Percentiles rank a stretch among this genome's conserved stretches.
Conservation (phyloP, 2,329 filamentous ascomycete species). For the Colletotrichum australisinense region DNA sequence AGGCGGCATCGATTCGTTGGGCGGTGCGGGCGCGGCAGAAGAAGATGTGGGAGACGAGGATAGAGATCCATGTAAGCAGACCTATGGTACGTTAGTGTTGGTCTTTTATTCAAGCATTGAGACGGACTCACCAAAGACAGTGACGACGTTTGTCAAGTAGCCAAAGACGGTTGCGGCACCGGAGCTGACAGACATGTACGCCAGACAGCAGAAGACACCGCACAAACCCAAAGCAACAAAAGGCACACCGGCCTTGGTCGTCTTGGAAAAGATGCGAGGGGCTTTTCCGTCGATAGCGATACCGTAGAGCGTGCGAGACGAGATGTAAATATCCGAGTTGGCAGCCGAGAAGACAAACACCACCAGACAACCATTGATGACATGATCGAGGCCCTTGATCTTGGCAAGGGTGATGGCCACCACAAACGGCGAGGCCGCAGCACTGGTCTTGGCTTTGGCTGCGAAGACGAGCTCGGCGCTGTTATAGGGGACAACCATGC, state of each 20-base stretch:
- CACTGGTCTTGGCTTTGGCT: conserved; percentile 49
- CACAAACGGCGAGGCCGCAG: conserved; percentile 35
- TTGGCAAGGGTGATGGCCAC: conserved; percentile 25
- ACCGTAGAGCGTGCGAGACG: conserved; percentile 53
- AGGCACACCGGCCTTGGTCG: conserved; percentile 52
- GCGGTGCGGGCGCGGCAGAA: conserved; percentile 50
- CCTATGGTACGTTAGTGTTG: neutral
- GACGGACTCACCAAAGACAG: conserved; percentile 10
- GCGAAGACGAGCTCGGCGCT: conserved; percentile 54
- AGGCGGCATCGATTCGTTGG: conserved; percentile 46
- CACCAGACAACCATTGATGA: conserved; percentile 28
- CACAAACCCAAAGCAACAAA: conserved; percentile 50
- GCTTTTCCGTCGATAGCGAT: conserved; percentile 54
- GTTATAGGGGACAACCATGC: conserved; percentile 75
- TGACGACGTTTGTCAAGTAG: conserved; percentile 45
- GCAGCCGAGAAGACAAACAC: conserved; percentile 25
- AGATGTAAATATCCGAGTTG: conserved; percentile 46
- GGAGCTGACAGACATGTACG: conserved; percentile 53
- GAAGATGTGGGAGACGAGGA: conserved; percentile 51
- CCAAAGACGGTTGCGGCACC: conserved; percentile 49
- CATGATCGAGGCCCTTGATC: conserved; percentile 28
- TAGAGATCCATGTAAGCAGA: conserved; percentile 47
- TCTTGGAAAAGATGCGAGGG: conserved; percentile 47
- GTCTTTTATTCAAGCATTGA: no score
- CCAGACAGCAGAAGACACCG: conserved; percentile 49